Evolutionary conservation across 2,329 filamentous ascomycete genomes (phyloP).

Genomic region (Mycosphaerella sp.): DNA sequence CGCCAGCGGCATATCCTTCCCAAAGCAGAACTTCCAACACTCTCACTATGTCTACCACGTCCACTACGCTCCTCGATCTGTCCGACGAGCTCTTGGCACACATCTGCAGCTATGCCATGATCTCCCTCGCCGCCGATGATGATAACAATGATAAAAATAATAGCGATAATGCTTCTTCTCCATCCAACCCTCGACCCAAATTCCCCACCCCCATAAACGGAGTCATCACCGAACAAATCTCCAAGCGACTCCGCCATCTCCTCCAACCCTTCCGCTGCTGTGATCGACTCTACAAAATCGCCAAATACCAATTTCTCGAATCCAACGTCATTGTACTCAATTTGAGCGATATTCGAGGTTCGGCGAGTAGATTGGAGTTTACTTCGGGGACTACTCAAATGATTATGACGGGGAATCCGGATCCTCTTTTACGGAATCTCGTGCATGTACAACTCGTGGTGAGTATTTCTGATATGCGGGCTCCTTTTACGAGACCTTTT

Average conservation of each 20-base stretch:
- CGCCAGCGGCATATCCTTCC: too few relatives aligned
- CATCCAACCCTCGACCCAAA: not conserved
- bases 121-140: not conserved
- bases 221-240: conserved; percentile 8
- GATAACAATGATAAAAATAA: too few relatives aligned
- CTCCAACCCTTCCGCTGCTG: conserved; percentile 9
- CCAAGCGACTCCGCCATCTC: not conserved
- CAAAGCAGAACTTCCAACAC: too few relatives aligned
- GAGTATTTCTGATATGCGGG: conserved; percentile 10
- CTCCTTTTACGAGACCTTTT: conserved; percentile 10
- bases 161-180: too few relatives aligned
- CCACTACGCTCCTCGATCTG: not conserved
- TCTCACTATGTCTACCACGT: too few relatives aligned
- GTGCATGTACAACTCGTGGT: conserved; percentile 8
- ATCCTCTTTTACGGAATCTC: conserved; percentile 2
- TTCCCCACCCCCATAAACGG: not conserved
- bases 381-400: conserved; percentile 3
- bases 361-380: conserved; percentile 8
- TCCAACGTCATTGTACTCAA: conserved; percentile 7
- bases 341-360: conserved; percentile 10
- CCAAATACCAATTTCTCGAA: conserved; percentile 8
- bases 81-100: conserved; percentile 11
- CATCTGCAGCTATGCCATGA: conserved; percentile 8
- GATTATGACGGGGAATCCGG: conserved; percentile 10
- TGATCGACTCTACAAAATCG: conserved; percentile 2